Conservation (phyloP, 805 yeast genomes). For the Wickerhamomyces chaumierensis region DNA sequence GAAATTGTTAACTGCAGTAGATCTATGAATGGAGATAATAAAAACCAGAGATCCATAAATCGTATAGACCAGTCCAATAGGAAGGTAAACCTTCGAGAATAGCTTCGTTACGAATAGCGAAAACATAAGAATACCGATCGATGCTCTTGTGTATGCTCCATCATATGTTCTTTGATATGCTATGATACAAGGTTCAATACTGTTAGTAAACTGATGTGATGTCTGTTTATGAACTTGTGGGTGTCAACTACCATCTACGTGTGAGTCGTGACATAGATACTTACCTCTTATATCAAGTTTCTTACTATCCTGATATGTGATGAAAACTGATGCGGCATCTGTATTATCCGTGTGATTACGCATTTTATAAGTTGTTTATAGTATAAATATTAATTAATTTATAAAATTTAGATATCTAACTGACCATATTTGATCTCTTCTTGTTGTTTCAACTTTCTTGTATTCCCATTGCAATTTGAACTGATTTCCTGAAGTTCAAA, state of each 20-base stretch:
- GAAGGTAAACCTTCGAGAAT: conserved; percentile 51
- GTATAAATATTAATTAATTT: too few relatives aligned
- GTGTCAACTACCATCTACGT: too few relatives aligned
- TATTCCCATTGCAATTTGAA: too few relatives aligned
- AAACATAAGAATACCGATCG: conserved; percentile 58
- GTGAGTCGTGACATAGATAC: too few relatives aligned
- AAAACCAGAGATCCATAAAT: conserved; percentile 42
- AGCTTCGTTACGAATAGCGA: conserved; percentile 49
- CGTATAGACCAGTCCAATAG: conserved; percentile 57
- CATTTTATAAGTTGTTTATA: too few relatives aligned
- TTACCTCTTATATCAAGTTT: conserved; percentile 7
- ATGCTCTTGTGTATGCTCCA: conserved; percentile 71
- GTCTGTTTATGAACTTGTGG: too few relatives aligned
- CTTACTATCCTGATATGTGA: conserved; percentile 2
- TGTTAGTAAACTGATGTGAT: neutral
- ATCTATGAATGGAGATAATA: conserved; percentile 24
- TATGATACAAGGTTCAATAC: neutral
- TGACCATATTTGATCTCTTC: too few relatives aligned
- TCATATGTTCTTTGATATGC: conserved; percentile 80
- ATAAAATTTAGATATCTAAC: too few relatives aligned
- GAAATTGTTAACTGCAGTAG: conserved; percentile 24
- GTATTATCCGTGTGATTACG: neutral
- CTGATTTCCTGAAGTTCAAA: too few relatives aligned
- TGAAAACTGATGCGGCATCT: neutral
- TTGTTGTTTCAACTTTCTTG: too few relatives aligned